Conservation (phyloP, 305 asterid species). For the Solanum hybrid region DNA sequence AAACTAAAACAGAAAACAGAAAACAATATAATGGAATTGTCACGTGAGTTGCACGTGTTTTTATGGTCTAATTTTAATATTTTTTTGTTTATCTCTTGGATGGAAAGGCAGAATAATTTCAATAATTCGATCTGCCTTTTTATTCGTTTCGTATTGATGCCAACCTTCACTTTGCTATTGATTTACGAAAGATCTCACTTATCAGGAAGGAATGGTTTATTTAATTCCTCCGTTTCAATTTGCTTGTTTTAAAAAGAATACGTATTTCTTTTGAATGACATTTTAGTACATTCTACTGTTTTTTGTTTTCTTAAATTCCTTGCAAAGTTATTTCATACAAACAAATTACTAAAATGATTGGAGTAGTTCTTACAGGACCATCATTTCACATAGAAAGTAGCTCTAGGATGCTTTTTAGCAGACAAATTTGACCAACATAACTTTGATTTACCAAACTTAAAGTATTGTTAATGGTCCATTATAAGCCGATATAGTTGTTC, state of each 20-base stretch:
- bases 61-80: neutral
- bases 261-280: neutral
- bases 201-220: neutral
- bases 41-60: conserved; percentile 4
- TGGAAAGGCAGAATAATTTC: neutral
- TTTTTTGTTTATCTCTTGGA: neutral
- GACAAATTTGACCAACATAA: neutral
- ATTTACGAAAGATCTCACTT: neutral
- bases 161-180: neutral
- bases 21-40: neutral
- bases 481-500: neutral
- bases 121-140: neutral
- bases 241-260: neutral
- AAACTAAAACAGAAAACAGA: neutral
- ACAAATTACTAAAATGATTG: neutral
- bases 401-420: neutral
- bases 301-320: too few relatives aligned
- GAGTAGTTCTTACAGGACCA: neutral
- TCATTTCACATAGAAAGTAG: neutral
- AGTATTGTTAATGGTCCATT: neutral
- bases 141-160: neutral
- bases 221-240: neutral
- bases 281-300: neutral
- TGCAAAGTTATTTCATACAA: too few relatives aligned
- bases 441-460: neutral